Evolutionary conservation across 805 yeast species (phyloP).

Genomic region (Candida broadrunensis): DNA sequence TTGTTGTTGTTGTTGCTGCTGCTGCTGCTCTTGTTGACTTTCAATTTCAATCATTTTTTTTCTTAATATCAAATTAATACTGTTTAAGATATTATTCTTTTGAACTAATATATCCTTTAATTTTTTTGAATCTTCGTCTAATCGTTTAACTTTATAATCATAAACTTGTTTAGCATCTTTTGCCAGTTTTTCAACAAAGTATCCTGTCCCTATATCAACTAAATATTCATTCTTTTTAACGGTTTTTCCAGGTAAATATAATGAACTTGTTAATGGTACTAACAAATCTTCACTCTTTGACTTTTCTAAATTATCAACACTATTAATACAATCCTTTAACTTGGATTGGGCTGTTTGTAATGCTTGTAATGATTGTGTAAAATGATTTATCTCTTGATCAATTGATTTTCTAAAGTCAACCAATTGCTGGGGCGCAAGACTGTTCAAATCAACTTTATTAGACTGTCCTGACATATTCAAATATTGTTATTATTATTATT

Average conservation of each 20-base stretch:
- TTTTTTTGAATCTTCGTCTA: conserved; percentile 70
- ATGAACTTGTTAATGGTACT: conserved; percentile 84
- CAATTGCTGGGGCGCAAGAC: conserved; percentile 80
- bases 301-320: conserved; percentile 56
- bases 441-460: conserved; percentile 54
- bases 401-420: conserved; percentile 78
- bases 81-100: conserved; percentile 62
- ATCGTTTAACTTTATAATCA: conserved; percentile 66
- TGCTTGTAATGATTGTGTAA: conserved; percentile 80
- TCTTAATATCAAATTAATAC: conserved; percentile 58
- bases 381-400: conserved; percentile 82
- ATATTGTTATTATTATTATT: no score
- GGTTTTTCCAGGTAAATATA: conserved; percentile 85
- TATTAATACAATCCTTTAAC: conserved; percentile 74
- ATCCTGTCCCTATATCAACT: conserved; percentile 96
- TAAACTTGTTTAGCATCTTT: conserved; percentile 70
- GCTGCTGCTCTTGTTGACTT: conserved; percentile 19
- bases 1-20: no score
- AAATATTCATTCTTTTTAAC: conserved; percentile 64
- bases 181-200: conserved; percentile 77
- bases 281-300: conserved; percentile 49
- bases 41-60: conserved; percentile 49
- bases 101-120: conserved; percentile 72
- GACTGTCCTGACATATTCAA: background rate
- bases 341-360: conserved; percentile 77